A percentile compares a stretch with the other conserved stretches of the same genome.
Conservation (phyloP, 164 flowering plant species). For the Vitis labrusca region DNA sequence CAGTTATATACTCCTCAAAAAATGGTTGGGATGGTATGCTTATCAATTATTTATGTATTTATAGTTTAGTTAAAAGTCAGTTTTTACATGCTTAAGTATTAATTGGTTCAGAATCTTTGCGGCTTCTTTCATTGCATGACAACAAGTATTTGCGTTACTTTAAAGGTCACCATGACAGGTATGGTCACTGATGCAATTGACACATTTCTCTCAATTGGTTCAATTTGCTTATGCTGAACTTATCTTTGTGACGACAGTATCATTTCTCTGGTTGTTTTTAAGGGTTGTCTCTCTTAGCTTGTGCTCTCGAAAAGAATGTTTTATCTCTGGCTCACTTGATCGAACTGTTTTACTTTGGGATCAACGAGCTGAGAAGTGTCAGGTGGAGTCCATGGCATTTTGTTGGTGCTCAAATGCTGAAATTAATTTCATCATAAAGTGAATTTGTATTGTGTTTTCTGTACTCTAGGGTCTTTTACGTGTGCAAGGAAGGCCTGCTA, state of each 20-base stretch:
- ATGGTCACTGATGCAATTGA: neutral
- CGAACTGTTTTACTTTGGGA: conserved; percentile 97
- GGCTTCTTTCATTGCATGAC: conserved; percentile 94
- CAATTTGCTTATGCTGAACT: neutral
- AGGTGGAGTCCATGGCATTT: conserved; percentile 40
- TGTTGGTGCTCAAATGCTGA: neutral
- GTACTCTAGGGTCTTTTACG: conserved; percentile 75
- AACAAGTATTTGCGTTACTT: conserved; percentile 97
- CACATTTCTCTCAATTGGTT: neutral
- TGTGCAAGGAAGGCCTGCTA: conserved; percentile 97
- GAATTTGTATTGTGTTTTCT: conserved; percentile 12
- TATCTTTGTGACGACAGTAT: neutral
- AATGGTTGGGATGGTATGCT: conserved; percentile 99
- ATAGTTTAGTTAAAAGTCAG: conserved; percentile 2
- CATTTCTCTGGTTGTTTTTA: conserved; percentile 20
- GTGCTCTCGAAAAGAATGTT: conserved; percentile 81
- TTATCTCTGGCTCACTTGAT: conserved; percentile 97
- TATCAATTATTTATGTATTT: neutral
- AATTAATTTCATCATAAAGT: neutral
- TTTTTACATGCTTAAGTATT: conserved; percentile 3
- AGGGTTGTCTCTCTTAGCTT: conserved; percentile 94
- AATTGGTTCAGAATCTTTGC: conserved; percentile 73
- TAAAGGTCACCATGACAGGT: conserved; percentile 99
- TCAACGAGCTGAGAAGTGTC: conserved; percentile 95
- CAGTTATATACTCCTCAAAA: conserved; percentile 96